phyloP scores from a whole-genome alignment of 179 eudicot species.

The Drosera spatulata region DNA sequence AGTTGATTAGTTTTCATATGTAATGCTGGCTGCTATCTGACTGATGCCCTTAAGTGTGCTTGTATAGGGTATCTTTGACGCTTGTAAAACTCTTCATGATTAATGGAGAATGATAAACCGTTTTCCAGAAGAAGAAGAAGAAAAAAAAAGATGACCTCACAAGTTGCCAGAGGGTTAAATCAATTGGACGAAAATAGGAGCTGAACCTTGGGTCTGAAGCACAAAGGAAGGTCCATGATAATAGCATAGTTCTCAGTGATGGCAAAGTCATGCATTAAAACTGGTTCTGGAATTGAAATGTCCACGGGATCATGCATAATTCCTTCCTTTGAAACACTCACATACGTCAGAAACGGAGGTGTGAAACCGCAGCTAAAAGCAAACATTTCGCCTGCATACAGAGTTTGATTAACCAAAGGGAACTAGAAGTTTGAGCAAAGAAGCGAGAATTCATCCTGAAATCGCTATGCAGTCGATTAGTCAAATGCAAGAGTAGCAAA shows the following conservation, averaged over 20 bases:
- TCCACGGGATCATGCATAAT: slow-evolving; percentile 54
- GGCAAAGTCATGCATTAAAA: slow-evolving; percentile 66
- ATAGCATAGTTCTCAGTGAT: slow-evolving; percentile 57
- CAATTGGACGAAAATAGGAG: neutral
- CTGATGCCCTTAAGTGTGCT: no score
- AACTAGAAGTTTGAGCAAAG: neutral
- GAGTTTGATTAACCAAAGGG: neutral
- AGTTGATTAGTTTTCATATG: no score
- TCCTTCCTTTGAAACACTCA: slow-evolving; percentile 49
- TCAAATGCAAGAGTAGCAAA: neutral
- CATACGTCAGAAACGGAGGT: slow-evolving; percentile 38
- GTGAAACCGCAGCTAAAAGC: slow-evolving; percentile 40
- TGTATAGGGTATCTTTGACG: no score
- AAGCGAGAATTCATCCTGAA: neutral
- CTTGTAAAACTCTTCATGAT: no score
- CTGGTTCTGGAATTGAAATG: slow-evolving; percentile 33
- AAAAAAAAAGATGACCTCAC: no score
- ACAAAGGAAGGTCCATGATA: slow-evolving; percentile 51
- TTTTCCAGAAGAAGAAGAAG: no score
- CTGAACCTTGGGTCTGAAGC: slow-evolving; percentile 40
- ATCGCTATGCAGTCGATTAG: neutral
- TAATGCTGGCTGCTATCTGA: no score
- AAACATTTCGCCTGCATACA: slow-evolving; percentile 52
- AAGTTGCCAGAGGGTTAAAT: no score
- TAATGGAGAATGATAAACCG: no score